A percentile compares a stretch with the other conserved stretches of the same genome.
phyloP scores from a whole-genome alignment of 805 yeast species.

The Lachancea thermotolerans region DNA sequence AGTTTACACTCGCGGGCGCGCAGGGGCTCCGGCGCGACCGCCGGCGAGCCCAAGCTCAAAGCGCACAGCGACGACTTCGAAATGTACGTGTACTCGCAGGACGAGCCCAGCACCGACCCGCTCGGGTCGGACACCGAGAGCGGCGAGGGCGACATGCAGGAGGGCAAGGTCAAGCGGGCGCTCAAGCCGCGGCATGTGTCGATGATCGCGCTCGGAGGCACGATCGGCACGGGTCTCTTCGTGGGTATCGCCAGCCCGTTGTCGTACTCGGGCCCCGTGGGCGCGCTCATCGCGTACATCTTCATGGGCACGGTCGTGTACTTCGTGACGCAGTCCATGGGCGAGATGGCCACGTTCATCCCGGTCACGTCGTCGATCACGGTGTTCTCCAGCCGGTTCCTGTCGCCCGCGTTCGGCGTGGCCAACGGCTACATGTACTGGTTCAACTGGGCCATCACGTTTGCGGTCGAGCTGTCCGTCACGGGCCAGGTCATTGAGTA shows the following conservation, averaged over 20 bases:
- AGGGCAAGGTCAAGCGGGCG: constrained; percentile 45
- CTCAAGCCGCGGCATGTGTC: constrained; percentile 59
- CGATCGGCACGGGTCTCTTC: constrained; percentile 67
- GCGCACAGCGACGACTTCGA: not conserved
- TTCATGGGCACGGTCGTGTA: constrained; percentile 58
- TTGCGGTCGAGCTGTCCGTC: constrained; percentile 53
- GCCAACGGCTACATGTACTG: constrained; percentile 66
- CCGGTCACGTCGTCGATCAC: constrained; percentile 58
- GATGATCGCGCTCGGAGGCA: constrained; percentile 70
- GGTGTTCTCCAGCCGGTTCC: constrained; percentile 54
- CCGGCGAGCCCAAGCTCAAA: not conserved
- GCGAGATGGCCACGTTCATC: constrained; percentile 72
- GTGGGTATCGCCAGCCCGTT: constrained; percentile 55
- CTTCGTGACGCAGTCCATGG: constrained; percentile 57
- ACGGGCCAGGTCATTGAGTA: constrained; percentile 48
- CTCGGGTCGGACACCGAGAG: constrained; percentile 12
- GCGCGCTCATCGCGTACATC: constrained; percentile 51
- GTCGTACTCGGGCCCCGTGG: constrained; percentile 56
- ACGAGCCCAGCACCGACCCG: not conserved
- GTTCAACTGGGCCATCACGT: constrained; percentile 68
- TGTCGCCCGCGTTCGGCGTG: constrained; percentile 59
- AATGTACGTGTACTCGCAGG: not conserved
- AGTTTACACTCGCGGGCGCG: too few species aligned
- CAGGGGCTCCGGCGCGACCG: not conserved
- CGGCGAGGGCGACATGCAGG: constrained; percentile 30